Base-by-base conservation (phyloP, 192 early-diverging fungal species). In the Entomortierella chlamydospora region DNA sequence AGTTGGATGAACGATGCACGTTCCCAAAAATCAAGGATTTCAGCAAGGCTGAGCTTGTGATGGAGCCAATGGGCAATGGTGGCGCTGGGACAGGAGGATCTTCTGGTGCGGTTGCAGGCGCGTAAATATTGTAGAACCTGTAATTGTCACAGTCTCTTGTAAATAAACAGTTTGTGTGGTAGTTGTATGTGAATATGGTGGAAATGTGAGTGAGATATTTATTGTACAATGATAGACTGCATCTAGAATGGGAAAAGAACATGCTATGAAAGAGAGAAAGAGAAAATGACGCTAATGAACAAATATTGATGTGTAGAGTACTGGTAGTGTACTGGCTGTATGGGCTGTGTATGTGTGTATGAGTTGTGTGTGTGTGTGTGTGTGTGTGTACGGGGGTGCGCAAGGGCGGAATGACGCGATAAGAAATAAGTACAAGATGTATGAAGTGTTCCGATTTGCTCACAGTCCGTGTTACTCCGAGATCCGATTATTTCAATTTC, bases 11-110 rank as follows among this genome's bases (percentile, higher is more conserved):
- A 57, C 88, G 89, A 57, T 86, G 87, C 41, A 81, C 68, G 22
- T 99, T 89, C 79, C 98, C 98, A 8, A 91, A 93, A 66, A 94
- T 99, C 68, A 90, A 83, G 52, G 94, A 97, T 72, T 85, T 97
- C 57, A 87, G 91, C 22, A 94, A 89, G 10, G 94, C 92, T 0
- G 91, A 94, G 57, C 82, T 98, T 51, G 88, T 90, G 18, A 61
- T 82, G 62, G 76, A 79, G 20, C 68, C 68, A 30, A 67, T 78
- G 67, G 55, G 73, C 12, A 26, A 33, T 18, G 67, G 66, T 30
- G 33, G 64, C 20, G 51, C 47, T 18, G 63, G 62, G 11, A 54
- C 61, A 10, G 49, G 50, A 22, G n/a, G n/a, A 33, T 50, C 61
- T 41, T 64, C 64, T 42, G 64, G 64, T 39, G 11, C 64, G 2